Conservation (phyloP, 1,139 yeast genomes). For the Candida dubliniensis region DNA sequence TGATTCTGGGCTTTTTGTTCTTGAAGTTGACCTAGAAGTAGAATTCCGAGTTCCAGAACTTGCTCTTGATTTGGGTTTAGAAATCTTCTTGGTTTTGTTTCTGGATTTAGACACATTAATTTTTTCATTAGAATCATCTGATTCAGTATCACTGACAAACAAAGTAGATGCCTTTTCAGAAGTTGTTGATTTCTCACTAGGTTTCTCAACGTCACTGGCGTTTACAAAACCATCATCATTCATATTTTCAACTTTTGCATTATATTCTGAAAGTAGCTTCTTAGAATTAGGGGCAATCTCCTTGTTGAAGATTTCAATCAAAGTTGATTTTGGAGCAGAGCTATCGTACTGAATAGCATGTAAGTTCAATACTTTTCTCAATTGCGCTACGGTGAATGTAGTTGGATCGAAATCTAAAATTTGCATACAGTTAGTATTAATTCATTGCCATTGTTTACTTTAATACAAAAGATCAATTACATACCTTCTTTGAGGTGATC, state of each 20-base stretch:
- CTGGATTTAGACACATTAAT: background rate
- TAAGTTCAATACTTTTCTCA: conserved; percentile 60
- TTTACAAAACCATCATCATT: conserved; percentile 25
- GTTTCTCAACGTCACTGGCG: background rate
- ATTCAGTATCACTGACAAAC: conserved; percentile 1
- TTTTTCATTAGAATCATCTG: background rate
- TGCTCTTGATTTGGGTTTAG: background rate
- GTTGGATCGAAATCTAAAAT: conserved; percentile 60
- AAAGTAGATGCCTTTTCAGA: background rate
- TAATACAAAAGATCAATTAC: conserved; percentile 1
- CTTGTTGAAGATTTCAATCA: conserved; percentile 52
- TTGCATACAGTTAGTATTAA: conserved; percentile 9
- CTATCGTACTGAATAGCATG: conserved; percentile 59
- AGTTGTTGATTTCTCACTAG: background rate
- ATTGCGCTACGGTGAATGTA: conserved; percentile 58
- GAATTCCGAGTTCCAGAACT: background rate
- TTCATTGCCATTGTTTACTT: conserved; percentile 5
- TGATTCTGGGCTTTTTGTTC: background rate
- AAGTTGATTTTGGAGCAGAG: conserved; percentile 61
- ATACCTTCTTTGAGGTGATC: conserved; percentile 15
- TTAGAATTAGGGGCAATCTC: conserved; percentile 45
- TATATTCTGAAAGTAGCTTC: conserved; percentile 25
- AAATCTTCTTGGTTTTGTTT: background rate
- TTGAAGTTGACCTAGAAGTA: background rate
- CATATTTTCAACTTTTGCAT: conserved; percentile 17